phyloP scores from a whole-genome alignment of 2,329 filamentous ascomycete genomes.

The Calonectria hawksworthii region DNA sequence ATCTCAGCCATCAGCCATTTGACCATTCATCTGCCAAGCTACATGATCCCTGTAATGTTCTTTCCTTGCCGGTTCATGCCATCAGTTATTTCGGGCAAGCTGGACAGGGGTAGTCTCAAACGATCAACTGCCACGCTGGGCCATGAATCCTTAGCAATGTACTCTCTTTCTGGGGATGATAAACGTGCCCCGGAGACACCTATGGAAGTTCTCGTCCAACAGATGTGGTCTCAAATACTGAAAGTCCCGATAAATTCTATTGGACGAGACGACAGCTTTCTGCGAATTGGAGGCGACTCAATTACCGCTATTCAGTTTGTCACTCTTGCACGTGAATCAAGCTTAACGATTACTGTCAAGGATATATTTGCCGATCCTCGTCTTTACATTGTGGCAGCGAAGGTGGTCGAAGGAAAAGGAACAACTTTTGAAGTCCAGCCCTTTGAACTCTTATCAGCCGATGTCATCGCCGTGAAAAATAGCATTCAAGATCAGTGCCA shows the following conservation, averaged over 20 bases:
- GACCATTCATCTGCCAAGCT: background rate
- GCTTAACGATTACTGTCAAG: constrained; percentile 57
- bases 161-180: background rate
- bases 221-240: constrained; percentile 56
- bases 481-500: background rate
- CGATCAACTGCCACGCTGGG: constrained; percentile 10
- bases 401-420: constrained; percentile 32
- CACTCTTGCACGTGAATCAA: constrained; percentile 55
- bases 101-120: constrained; percentile 18
- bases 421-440: background rate
- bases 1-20: background rate
- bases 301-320: constrained; percentile 64
- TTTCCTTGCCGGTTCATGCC: background rate
- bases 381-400: constrained; percentile 11
- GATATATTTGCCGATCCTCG: constrained; percentile 54
- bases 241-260: constrained; percentile 37
- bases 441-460: background rate
- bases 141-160: background rate
- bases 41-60: background rate
- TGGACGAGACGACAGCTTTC: constrained; percentile 60
- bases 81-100: constrained; percentile 16
- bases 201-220: constrained; percentile 42
- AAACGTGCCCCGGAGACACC: constrained; percentile 7
- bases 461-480: background rate
- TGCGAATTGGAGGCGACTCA: constrained; percentile 64